Evolutionary conservation across 331 rosid species (phyloP), one percentile per base, ranked within the genome.

Genomic region (Ulmus americana): DNA sequence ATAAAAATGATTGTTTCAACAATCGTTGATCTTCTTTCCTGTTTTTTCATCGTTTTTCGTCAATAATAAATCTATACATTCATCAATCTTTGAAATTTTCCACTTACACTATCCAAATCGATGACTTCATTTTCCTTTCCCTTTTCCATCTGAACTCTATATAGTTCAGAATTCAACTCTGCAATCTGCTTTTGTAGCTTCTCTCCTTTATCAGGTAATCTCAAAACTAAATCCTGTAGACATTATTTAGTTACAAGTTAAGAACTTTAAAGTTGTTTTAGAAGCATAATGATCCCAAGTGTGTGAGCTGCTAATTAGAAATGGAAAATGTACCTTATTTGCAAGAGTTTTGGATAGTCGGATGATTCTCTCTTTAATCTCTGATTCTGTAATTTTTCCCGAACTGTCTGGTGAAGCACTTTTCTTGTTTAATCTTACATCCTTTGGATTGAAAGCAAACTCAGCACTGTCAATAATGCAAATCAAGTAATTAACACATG

Each of bases 361-460:
- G 9, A 55, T 67, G 70, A 92, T 88, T 74, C 57, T 86, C 38
- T 77, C 87, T 78, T 77, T 77, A 68, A 92, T 81, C 70, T 82
- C 94, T 45, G 80, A 69, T 71, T 70, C 92, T 0, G 88, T 76
- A 75, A 74, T n/a, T 77, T 84, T 80, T 68, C 79, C 79, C 7
- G 7, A 71, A 68, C 69, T 83, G 45, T 57, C 61, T 11, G 95
- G 88, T 55, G 88, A 81, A 63, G 84, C 62, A 41, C 42, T 70
- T 64, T 75, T 83, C 83, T 76, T 83, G 65, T 55, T 77, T 61
- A 59, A 18, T 13, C 28, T 68, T 13, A 88, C 76, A 70, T 92
- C 89, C 85, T 86, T 92, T 0, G 97, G 97, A 5, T 83, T 88
- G 81, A 78, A 86, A 52, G 97, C 97, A 70, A 68, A 74, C 50